These are phyloP conservation scores for Strigomonas galati DNA, from an alignment of 208 protist genomes.

Conservation along the genomic window DNA sequence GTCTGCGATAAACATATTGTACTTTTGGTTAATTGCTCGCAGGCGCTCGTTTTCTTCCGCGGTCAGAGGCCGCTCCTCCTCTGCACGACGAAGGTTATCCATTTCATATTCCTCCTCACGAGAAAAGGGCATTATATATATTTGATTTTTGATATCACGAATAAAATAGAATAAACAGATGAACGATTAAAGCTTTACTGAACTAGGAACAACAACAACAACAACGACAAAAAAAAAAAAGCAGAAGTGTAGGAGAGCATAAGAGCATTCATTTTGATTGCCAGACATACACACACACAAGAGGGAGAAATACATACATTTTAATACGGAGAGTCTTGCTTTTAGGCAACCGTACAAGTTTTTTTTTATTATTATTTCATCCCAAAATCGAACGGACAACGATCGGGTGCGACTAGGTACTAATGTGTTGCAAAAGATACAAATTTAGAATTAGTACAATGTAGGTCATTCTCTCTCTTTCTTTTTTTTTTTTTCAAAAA, in stretches of 20 bases:
- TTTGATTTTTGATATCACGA: neutral
- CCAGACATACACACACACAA: slow-evolving; percentile 8
- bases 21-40: slow-evolving; percentile 21
- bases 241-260: neutral
- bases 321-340: no score
- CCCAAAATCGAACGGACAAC: no score
- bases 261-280: slow-evolving; percentile 11
- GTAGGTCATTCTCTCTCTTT: no score
- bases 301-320: no score
- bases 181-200: slow-evolving; percentile 7
- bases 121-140: slow-evolving; percentile 20
- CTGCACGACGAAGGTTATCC: slow-evolving; percentile 18
- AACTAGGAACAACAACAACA: slow-evolving; percentile 3
- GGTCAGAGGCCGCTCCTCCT: slow-evolving; percentile 17
- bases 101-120: slow-evolving; percentile 38
- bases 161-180: slow-evolving; percentile 6
- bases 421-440: no score
- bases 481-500: slow-evolving; percentile 7
- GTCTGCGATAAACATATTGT: slow-evolving; percentile 36
- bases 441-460: no score
- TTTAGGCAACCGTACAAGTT: no score
- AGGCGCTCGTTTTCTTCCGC: slow-evolving; percentile 21
- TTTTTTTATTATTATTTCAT: no score
- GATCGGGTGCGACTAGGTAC: no score
- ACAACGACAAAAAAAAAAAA: neutral